A percentile compares a stretch with the other conserved stretches of the same genome.
Conservation (phyloP, 2,329 filamentous ascomycete genomes). For the Hypoxylon sp. region DNA sequence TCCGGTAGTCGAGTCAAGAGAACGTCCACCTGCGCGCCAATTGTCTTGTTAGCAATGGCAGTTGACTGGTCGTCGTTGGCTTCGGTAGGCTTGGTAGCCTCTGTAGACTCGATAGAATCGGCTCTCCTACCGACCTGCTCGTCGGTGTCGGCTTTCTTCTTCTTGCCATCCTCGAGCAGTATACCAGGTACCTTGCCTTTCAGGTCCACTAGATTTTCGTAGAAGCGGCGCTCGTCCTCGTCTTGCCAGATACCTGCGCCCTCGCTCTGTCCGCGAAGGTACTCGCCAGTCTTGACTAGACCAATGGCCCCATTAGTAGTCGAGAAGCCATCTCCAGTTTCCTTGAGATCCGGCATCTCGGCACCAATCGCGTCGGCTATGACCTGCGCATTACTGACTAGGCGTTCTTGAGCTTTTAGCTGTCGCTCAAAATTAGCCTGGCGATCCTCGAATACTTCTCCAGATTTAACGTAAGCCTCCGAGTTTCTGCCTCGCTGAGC, state of each 20-base stretch:
- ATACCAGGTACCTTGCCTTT: constrained; percentile 97
- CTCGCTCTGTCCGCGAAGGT: constrained; percentile 89
- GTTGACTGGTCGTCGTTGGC: constrained; percentile 85
- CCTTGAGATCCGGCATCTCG: constrained; percentile 94
- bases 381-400: constrained; percentile 90
- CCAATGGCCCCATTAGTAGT: constrained; percentile 85
- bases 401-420: constrained; percentile 90
- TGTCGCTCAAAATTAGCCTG: constrained; percentile 97
- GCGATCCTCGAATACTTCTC: constrained; percentile 97
- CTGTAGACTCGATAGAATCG: constrained; percentile 67
- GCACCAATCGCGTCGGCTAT: constrained; percentile 88
- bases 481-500: constrained; percentile 94
- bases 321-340: constrained; percentile 79
- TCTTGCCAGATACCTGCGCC: constrained; percentile 98
- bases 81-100: constrained; percentile 66
- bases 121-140: constrained; percentile 85
- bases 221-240: constrained; percentile 97
- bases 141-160: constrained; percentile 87
- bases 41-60: constrained; percentile 97
- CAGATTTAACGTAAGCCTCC: constrained; percentile 97
- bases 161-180: constrained; percentile 92
- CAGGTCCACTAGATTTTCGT: constrained; percentile 95
- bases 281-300: constrained; percentile 93
- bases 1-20: constrained; percentile 90
- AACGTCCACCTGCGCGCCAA: constrained; percentile 95